Conservation (phyloP, 2,329 filamentous ascomycete genomes). For the Trichoderma koningii region DNA sequence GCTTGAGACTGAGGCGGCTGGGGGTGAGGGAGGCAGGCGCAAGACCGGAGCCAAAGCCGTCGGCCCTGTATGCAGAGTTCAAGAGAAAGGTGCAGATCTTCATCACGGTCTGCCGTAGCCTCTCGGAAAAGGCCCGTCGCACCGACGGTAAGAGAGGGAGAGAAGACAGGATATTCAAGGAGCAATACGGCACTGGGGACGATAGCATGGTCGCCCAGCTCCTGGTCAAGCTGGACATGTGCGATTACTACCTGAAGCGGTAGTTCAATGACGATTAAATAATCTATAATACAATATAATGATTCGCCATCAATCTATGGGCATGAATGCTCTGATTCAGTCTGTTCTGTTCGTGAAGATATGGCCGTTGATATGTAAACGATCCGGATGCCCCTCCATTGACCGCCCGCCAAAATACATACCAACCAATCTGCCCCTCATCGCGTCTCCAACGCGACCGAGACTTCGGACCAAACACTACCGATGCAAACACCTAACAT, state of each 20-base stretch:
- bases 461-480: constrained; percentile 6
- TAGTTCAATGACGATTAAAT: not conserved
- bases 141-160: constrained; percentile 37
- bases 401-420: not conserved
- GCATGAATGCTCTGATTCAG: not conserved
- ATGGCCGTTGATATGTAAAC: not conserved
- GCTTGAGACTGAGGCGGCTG: constrained; percentile 44
- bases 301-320: not conserved
- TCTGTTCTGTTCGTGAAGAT: not conserved
- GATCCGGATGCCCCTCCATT: constrained; percentile 20
- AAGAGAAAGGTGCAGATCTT: constrained; percentile 74
- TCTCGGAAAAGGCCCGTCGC: constrained; percentile 63
- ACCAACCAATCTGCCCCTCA: constrained; percentile 36
- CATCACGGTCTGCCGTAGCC: constrained; percentile 67
- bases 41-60: not conserved
- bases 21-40: constrained; percentile 32
- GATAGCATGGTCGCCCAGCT: constrained; percentile 69
- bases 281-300: not conserved
- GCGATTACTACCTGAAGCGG: constrained; percentile 58
- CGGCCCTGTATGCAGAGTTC: constrained; percentile 64
- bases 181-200: constrained; percentile 41
- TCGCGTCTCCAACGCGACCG: constrained; percentile 38
- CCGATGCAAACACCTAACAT: not conserved
- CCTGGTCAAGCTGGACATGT: constrained; percentile 70
- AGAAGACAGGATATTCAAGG: constrained; percentile 40